A percentile compares a stretch with the other conserved stretches of the same genome.
Evolutionary conservation across 164 flowering plant species (phyloP).

Genomic region (Vitis rupestris): DNA sequence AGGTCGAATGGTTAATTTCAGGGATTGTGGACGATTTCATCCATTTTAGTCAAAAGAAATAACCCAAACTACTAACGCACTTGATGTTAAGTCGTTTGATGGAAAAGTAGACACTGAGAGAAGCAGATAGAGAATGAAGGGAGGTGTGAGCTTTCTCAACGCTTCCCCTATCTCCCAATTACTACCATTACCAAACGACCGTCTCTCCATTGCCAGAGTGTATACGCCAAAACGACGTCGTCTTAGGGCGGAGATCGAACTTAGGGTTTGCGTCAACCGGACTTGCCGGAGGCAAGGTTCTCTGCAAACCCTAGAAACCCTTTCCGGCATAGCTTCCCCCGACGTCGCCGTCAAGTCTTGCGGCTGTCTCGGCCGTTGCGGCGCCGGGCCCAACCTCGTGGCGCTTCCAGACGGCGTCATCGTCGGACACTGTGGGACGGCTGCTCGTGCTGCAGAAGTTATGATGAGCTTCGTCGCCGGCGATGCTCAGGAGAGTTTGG

Average conservation of each 20-base stretch:
- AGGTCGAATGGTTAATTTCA: no score
- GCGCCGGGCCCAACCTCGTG: conserved; percentile 84
- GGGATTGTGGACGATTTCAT: no score
- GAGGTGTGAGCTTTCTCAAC: no score
- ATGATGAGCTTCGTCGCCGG: neutral
- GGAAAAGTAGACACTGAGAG: no score
- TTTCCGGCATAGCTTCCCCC: conserved; percentile 64
- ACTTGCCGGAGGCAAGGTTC: conserved; percentile 82
- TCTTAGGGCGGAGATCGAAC: conserved; percentile 7
- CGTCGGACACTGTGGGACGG: conserved; percentile 61
- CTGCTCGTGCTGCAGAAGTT: conserved; percentile 12
- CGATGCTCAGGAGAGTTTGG: conserved; percentile 31
- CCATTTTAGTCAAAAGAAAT: no score
- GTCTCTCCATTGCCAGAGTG: no score
- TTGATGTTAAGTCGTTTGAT: no score
- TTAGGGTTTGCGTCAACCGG: conserved; percentile 76
- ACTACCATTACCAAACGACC: no score
- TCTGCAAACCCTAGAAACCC: conserved; percentile 51
- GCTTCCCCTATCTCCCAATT: no score
- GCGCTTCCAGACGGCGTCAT: conserved; percentile 49
- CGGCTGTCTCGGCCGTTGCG: conserved; percentile 88
- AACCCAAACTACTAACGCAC: no score
- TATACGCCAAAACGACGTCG: no score
- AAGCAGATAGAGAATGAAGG: no score
- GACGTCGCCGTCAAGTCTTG: conserved; percentile 57